phyloP scores from a whole-genome alignment of 1,139 yeast genomes.

The Diutina rugosa region DNA sequence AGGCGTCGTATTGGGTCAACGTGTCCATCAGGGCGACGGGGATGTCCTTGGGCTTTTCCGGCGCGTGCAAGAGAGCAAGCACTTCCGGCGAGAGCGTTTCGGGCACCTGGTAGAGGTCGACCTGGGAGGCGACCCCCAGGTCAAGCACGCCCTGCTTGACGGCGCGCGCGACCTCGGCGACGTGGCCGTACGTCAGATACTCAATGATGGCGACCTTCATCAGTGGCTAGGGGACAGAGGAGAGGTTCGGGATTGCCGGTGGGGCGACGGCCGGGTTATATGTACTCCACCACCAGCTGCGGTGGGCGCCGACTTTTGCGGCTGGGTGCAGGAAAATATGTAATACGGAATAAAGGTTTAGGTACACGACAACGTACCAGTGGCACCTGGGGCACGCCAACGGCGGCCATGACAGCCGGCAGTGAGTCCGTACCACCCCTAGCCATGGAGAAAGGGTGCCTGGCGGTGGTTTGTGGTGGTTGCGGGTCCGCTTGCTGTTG shows the following conservation, averaged over 20 bases:
- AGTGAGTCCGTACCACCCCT: too few relatives aligned
- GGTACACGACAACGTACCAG: too few relatives aligned
- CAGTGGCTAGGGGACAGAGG: neutral
- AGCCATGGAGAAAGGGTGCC: too few relatives aligned
- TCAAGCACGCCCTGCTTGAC: constrained; percentile 59
- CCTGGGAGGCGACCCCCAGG: constrained; percentile 60
- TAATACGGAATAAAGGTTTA: neutral
- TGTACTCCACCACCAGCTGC: neutral
- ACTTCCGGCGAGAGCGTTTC: constrained; percentile 66
- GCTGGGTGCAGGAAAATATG: neutral
- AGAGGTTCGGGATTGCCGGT: neutral
- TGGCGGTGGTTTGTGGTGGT: too few relatives aligned
- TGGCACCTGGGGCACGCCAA: too few relatives aligned
- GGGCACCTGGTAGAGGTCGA: constrained; percentile 52
- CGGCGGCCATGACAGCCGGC: too few relatives aligned
- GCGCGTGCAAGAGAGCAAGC: constrained; percentile 40
- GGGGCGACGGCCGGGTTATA: neutral
- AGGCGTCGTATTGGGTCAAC: constrained; percentile 7
- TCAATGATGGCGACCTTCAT: constrained; percentile 44
- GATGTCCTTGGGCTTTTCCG: constrained; percentile 6
- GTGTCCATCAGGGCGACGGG: constrained; percentile 6
- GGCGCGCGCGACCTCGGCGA: constrained; percentile 54
- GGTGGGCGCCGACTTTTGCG: neutral
- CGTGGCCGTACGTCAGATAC: constrained; percentile 77
- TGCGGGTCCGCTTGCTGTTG: too few relatives aligned